phyloP scores from a whole-genome alignment of 495 filamentous ascomycete genomes.

The Neurospora sp. region DNA sequence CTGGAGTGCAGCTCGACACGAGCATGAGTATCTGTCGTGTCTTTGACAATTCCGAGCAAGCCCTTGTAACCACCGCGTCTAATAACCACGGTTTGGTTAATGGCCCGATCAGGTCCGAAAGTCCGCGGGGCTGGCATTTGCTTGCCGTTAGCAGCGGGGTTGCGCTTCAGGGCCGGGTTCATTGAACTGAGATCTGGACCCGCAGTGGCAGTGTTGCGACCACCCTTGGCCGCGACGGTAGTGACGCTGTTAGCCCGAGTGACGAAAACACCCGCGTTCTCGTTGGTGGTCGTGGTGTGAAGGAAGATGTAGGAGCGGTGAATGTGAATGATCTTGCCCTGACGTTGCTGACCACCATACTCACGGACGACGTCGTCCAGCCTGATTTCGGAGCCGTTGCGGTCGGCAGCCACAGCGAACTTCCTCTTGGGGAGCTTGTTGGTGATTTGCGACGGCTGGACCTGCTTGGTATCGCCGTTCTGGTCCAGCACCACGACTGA shows the following conservation, averaged over 20 bases:
- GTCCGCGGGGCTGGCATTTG: slow-evolving; percentile 69
- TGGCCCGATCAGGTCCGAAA: slow-evolving; percentile 72
- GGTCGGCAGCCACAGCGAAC: slow-evolving; percentile 81
- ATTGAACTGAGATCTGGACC: slow-evolving; percentile 77
- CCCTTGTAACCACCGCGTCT: slow-evolving; percentile 82
- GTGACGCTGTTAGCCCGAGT: slow-evolving; percentile 75
- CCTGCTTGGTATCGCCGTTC: slow-evolving; percentile 66
- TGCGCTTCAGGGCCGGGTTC: slow-evolving; percentile 77
- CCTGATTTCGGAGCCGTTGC: slow-evolving; percentile 86
- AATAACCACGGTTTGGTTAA: slow-evolving; percentile 85
- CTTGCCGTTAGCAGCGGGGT: slow-evolving; percentile 36
- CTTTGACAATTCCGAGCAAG: slow-evolving; percentile 87
- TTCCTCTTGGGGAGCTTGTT: slow-evolving; percentile 73
- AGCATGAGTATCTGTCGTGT: slow-evolving; percentile 73
- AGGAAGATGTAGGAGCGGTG: slow-evolving; percentile 82
- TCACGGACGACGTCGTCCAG: slow-evolving; percentile 89
- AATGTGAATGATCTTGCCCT: slow-evolving; percentile 84
- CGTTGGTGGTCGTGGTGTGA: slow-evolving; percentile 69
- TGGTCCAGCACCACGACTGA: slow-evolving; percentile 85
- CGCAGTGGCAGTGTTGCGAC: slow-evolving; percentile 49
- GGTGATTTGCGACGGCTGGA: slow-evolving; percentile 84
- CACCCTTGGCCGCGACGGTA: slow-evolving; percentile 86
- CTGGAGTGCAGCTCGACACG: slow-evolving; percentile 90
- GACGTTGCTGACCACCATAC: slow-evolving; percentile 70
- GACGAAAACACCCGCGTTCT: slow-evolving; percentile 87